phyloP scores from a whole-genome alignment of 1,139 yeast species.

The Wickerhamiella infanticola region DNA sequence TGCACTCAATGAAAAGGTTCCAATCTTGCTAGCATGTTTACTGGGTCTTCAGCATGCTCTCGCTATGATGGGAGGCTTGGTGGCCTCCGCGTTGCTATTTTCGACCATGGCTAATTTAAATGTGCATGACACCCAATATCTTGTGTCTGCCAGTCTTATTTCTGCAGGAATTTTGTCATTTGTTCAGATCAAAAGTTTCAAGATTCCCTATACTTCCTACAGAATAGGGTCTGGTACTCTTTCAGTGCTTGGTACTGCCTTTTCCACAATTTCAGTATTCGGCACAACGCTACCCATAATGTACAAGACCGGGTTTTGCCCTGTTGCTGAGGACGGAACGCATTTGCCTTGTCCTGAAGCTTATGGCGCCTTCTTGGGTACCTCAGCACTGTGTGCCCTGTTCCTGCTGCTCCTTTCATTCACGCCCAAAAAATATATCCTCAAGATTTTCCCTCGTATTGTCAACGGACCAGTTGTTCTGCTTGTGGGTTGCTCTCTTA shows the following conservation, averaged over 20 bases:
- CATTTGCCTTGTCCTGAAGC: conserved; percentile 70
- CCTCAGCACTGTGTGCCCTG: conserved; percentile 56
- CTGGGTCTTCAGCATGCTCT: conserved; percentile 75
- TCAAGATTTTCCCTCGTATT: conserved; percentile 62
- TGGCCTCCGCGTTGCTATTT: conserved; percentile 64
- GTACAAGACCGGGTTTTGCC: conserved; percentile 60
- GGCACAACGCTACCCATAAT: conserved; percentile 66
- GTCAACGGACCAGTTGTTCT: conserved; percentile 85
- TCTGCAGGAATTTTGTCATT: conserved; percentile 56
- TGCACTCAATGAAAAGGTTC: conserved; percentile 63
- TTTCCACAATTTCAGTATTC: conserved; percentile 71
- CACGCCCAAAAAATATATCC: conserved; percentile 52
- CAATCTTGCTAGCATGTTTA: conserved; percentile 51
- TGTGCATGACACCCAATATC: conserved; percentile 38
- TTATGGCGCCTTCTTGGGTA: conserved; percentile 64
- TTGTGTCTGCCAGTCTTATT: conserved; percentile 62
- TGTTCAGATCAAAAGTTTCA: conserved; percentile 68
- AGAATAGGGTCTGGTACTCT: conserved; percentile 72
- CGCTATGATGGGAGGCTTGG: conserved; percentile 80
- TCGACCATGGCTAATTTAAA: conserved; percentile 43
- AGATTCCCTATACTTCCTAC: conserved; percentile 52
- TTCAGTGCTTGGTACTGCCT: conserved; percentile 78
- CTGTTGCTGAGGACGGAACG: conserved; percentile 39
- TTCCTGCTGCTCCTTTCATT: conserved; percentile 57
- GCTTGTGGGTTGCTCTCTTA: conserved; percentile 54